Evolutionary conservation across 2,329 filamentous ascomycete genomes (phyloP).

Genomic region (Aspergillus fumigatus): DNA sequence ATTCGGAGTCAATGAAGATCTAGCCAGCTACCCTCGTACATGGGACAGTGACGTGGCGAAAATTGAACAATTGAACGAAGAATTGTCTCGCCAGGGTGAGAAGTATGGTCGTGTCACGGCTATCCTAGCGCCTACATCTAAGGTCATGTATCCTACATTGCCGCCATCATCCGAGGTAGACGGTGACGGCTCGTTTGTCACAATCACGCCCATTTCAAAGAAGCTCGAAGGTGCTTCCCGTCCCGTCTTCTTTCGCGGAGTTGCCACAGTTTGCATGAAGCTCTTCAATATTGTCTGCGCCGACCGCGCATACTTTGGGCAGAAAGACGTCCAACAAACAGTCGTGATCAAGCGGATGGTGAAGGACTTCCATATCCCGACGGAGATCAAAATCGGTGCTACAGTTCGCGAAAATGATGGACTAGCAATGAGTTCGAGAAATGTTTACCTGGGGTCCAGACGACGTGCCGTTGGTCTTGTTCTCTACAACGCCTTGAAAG

Average conservation of each 20-base stretch:
- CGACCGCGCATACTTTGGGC: slow-evolving; percentile 84
- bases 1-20: slow-evolving; percentile 84
- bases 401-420: slow-evolving; percentile 77
- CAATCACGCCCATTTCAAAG: slow-evolving; percentile 76
- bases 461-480: slow-evolving; percentile 69
- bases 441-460: slow-evolving; percentile 81
- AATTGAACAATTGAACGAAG: slow-evolving; percentile 63
- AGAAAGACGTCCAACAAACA: slow-evolving; percentile 97
- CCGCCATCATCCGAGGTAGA: slow-evolving; percentile 67
- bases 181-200: slow-evolving; percentile 83
- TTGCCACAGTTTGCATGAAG: slow-evolving; percentile 95
- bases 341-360: slow-evolving; percentile 85
- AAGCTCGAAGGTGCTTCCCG: slow-evolving; percentile 79
- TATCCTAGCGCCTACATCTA: slow-evolving; percentile 79
- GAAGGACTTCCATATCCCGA: slow-evolving; percentile 76
- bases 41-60: slow-evolving; percentile 72
- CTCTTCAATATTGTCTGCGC: slow-evolving; percentile 78
- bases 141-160: slow-evolving; percentile 82
- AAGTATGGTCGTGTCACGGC: slow-evolving; percentile 65
- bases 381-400: slow-evolving; percentile 65
- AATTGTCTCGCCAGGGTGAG: slow-evolving; percentile 59
- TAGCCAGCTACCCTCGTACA: slow-evolving; percentile 83
- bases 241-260: slow-evolving; percentile 93
- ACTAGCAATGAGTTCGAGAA: slow-evolving; percentile 84
- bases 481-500: slow-evolving; percentile 63